Evolutionary conservation across 2,329 filamentous ascomycete genomes (phyloP), one percentile per base, ranked within the genome.

Genomic region (Sclerotinia spermophila): DNA sequence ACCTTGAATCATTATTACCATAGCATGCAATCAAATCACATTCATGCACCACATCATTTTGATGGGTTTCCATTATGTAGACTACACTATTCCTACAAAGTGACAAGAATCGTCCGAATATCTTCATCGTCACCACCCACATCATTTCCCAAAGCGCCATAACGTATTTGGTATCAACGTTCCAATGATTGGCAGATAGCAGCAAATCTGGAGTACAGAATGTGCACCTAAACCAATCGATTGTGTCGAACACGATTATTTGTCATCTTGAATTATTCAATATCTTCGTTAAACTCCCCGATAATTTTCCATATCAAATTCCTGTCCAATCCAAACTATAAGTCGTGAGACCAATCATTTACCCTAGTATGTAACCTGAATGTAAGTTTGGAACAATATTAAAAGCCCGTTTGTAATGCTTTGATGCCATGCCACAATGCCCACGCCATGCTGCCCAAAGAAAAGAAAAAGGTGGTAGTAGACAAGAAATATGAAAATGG

Each of bases 341-440:
- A 40, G 45, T 30, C 33, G 45, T 30, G 62, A 65, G 62, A 65
- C 62, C 45, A 53, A 11, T 40, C 35, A 1, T 65, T 65, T 53
- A 65, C 45, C 62, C 45, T 65, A 30, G 17, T 65, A 40, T 65
- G 45, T 24, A 65, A 40, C 33, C 45, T 27, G n/a, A n/a, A 53
- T 65, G 45, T 33, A 53, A 40, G 17, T 53, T 30, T 30, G n/a
- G 40, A 51, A 53, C 10, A 53, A 53, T 40, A 40, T 38, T 5
- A 53, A 21, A 45, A 65, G 21, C 45, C 45, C 62, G 5, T 65
- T 10, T 24, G 21, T 53, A 30, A 51, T 65, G 33, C 33, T 53
- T 17, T 60, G 42, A 11, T 65, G 11, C 33, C 24, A 53, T 51
- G 45, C 45, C 45, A 27, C 30, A 40, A 51, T 51, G 44, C 24